phyloP scores from a whole-genome alignment of 2,329 filamentous ascomycete species.

The Pseudocercospora musae region DNA sequence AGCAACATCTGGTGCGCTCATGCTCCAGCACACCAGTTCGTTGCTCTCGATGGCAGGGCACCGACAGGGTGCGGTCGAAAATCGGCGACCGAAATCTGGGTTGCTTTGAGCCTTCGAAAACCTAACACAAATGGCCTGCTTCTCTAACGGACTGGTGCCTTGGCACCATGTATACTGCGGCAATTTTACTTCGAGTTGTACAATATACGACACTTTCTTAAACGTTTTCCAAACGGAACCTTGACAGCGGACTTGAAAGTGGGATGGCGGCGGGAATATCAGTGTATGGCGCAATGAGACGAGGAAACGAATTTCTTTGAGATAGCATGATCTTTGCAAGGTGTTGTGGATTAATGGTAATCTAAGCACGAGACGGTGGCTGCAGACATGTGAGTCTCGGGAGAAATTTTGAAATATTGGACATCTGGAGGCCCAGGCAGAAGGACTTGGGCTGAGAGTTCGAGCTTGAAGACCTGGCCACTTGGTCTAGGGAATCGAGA shows the following conservation, averaged over 20 bases:
- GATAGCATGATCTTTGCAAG: constrained; percentile 8
- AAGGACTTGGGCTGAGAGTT: neutral
- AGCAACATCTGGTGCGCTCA: neutral
- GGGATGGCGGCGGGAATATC: neutral
- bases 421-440: neutral
- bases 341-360: neutral
- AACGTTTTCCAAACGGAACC: neutral
- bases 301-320: constrained; percentile 13
- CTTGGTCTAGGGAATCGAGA: neutral
- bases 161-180: neutral
- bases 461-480: neutral
- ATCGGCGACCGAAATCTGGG: neutral
- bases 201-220: neutral
- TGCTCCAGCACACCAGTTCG: neutral
- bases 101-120: neutral
- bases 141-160: neutral
- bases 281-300: neutral
- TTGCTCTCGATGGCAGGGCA: neutral
- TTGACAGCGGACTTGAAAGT: neutral
- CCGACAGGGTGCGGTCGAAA: neutral
- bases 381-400: neutral
- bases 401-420: neutral
- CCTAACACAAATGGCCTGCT: neutral
- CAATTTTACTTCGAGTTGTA: neutral
- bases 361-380: neutral